Percentiles rank a stretch among this genome's conserved stretches.
phyloP scores from a whole-genome alignment of 2,329 filamentous ascomycete species.

The Diplodia sapinea region DNA sequence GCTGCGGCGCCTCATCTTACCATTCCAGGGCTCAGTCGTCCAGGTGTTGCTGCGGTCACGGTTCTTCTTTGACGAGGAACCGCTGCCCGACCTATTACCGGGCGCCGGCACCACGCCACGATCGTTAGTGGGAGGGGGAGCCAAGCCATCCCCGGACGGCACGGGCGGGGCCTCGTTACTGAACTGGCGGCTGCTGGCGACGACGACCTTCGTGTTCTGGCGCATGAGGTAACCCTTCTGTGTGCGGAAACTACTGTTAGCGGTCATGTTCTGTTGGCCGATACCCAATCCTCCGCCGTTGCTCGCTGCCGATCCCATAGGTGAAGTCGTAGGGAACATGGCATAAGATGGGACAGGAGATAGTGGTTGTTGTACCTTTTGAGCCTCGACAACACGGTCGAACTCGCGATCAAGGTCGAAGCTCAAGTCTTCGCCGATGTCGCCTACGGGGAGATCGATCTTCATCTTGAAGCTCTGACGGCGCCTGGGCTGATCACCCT shows the following conservation, averaged over 20 bases:
- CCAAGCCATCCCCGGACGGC: conserved; percentile 53
- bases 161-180: conserved; percentile 61
- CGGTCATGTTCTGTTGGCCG: conserved; percentile 5
- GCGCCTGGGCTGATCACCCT: conserved; percentile 36
- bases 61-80: conserved; percentile 73
- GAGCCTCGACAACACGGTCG: conserved; percentile 89
- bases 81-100: conserved; percentile 67
- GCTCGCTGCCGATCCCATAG: neutral
- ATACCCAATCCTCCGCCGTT: neutral
- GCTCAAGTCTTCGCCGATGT: conserved; percentile 72
- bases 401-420: conserved; percentile 91
- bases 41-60: conserved; percentile 76
- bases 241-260: conserved; percentile 43
- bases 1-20: conserved; percentile 72
- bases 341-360: conserved; percentile 26
- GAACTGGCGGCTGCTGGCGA: conserved; percentile 74
- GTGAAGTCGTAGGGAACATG: conserved; percentile 1
- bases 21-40: conserved; percentile 97
- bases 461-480: conserved; percentile 60
- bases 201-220: conserved; percentile 95
- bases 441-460: conserved; percentile 79
- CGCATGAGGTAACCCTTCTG: conserved; percentile 99
- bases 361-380: conserved; percentile 77
- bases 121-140: conserved; percentile 41
- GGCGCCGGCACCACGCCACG: conserved; percentile 38